Conservation (phyloP, 768 basidiomycete species). For the Suillus plorans region DNA sequence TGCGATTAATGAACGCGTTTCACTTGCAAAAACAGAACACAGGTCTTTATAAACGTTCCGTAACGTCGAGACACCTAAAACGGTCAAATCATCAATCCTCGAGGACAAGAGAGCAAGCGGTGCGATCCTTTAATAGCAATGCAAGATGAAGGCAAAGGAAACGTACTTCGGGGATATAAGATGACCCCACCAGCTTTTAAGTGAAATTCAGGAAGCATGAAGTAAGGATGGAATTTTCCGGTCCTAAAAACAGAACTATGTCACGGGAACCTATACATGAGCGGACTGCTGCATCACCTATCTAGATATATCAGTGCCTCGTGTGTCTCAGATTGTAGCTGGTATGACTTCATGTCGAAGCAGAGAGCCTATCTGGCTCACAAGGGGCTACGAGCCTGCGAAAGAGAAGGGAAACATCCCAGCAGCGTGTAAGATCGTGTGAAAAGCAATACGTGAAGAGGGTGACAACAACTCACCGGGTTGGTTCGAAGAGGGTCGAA, state of each 20-base stretch:
- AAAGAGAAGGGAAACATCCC: neutral
- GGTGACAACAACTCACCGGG: neutral
- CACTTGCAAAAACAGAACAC: neutral
- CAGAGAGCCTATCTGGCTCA: neutral
- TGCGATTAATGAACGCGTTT: neutral
- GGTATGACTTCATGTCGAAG: slow-evolving; percentile 12
- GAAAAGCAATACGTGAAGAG: neutral
- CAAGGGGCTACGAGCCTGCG: neutral
- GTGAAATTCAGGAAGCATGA: neutral
- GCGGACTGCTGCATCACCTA: neutral
- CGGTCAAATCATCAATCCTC: neutral
- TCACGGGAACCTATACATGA: neutral
- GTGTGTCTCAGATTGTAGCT: neutral
- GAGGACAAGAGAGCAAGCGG: neutral
- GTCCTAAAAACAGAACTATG: neutral
- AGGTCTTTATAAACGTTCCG: neutral
- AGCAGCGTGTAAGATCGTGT: neutral
- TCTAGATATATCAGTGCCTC: slow-evolving; percentile 1
- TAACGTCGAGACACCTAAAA: neutral
- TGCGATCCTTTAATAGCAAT: neutral
- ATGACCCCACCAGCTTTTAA: neutral
- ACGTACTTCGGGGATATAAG: neutral
- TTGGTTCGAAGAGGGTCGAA: neutral
- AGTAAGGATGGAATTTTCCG: neutral
- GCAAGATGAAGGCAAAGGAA: neutral